Base-by-base conservation (phyloP, 2,329 filamentous ascomycete genomes). In the Fusarium sp. region DNA sequence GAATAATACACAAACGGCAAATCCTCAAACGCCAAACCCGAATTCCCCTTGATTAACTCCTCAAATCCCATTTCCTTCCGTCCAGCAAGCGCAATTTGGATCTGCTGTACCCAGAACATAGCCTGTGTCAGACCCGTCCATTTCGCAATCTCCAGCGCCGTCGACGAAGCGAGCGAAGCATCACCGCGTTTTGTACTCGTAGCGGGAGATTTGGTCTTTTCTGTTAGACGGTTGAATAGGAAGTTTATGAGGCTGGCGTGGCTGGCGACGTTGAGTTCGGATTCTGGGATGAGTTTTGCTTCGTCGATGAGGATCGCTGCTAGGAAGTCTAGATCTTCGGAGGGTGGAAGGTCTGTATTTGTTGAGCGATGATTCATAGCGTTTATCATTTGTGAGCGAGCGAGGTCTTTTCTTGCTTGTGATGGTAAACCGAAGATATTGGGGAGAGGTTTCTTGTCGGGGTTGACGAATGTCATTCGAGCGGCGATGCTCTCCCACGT, bases 51-150 rank as follows among this genome's bases (percentile, higher is more conserved):
- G 0, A 80, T 56, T 53, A 80, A 79, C 12, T 71, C 69, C 0
- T 75, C 73, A 68, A 81, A 79, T 0, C 19, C 18, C 2, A n/a
- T 9, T 0, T 12, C 38, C 7, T 38, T 60, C 16, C 16, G 30
- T 1, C 62, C 40, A 21, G 71, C 54, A 58, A 78, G 18, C 40
- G 57, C 69, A 4, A 70, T 46, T 15, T 79, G 69, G 1, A 78
- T 67, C 37, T 79, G 72, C 59, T 75, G 78, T 1, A 76, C 73
- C 80, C 80, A 81, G 25, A 81, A 81, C 60, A 75, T 72, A 19
- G 73, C 68, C 49, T 76, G 74, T 0, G 79, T 80, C 16, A 71
- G 54, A 0, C 77, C 76, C 3, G 73, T n/a, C 10, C 57, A 42
- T 0, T 43, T 13, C 4, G 73, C 59, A 6, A 79, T 40, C 28